A percentile compares a stretch with the other conserved stretches of the same genome.
phyloP scores from a whole-genome alignment of 371 early-diverging fungal genomes.

The Syncephalastrum sp. region DNA sequence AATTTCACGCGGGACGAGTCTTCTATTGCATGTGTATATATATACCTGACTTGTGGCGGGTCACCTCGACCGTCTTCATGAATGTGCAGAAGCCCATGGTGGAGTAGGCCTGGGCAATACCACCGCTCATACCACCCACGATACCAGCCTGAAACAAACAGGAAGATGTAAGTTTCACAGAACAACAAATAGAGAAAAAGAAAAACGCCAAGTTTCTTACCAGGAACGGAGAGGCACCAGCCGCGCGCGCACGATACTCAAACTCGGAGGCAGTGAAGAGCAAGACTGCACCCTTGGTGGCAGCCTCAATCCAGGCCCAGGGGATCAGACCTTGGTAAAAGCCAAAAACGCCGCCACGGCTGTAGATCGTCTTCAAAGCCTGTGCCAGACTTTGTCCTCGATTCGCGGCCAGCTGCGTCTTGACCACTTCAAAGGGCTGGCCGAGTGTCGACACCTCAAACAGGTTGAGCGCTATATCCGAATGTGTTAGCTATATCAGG shows the following conservation, averaged over 20 bases:
- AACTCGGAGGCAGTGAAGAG: slow-evolving; percentile 93
- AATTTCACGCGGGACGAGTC: no score
- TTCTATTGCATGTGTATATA: no score
- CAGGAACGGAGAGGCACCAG: slow-evolving; percentile 58
- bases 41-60: slow-evolving; percentile 82
- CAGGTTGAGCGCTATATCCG: slow-evolving; percentile 55
- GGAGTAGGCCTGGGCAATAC: slow-evolving; percentile 90
- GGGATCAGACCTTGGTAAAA: slow-evolving; percentile 83
- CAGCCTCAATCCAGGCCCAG: slow-evolving; percentile 91
- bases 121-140: slow-evolving; percentile 91
- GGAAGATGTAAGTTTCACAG: no score
- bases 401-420: slow-evolving; percentile 88
- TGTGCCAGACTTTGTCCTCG: slow-evolving; percentile 74
- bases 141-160: slow-evolving; percentile 65
- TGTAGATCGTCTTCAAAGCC: slow-evolving; percentile 68
- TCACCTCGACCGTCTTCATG: slow-evolving; percentile 99
- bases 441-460: slow-evolving; percentile 89
- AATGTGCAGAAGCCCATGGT: slow-evolving; percentile 99
- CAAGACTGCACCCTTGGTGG: slow-evolving; percentile 94
- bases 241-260: slow-evolving; percentile 69
- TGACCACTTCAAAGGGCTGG: slow-evolving; percentile 90
- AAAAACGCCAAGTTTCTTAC: slow-evolving; percentile 27
- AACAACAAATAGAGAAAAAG: not conserved
- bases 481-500: not conserved
- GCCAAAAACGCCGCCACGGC: slow-evolving; percentile 78